A percentile compares a stretch with the other conserved stretches of the same genome.
Evolutionary conservation across 805 yeast genomes (phyloP).

Genomic region (Candida easanensis): DNA sequence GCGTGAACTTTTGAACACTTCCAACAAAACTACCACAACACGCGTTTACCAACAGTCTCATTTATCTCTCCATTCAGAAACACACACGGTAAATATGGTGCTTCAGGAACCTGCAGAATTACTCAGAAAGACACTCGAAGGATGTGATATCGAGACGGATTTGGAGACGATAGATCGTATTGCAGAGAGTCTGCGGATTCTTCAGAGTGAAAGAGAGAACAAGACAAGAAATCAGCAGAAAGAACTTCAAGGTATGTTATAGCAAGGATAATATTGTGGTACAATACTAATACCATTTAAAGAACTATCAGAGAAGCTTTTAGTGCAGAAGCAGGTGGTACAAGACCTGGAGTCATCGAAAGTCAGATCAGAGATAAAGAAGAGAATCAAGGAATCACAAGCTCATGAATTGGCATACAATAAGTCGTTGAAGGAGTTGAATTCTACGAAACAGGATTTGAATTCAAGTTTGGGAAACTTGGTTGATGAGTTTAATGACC

Average conservation of each 20-base stretch:
- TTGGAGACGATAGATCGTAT: conserved; percentile 43
- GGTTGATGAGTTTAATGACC: conserved; percentile 32
- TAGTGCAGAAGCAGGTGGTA: conserved; percentile 17
- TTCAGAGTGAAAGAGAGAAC: conserved; percentile 31
- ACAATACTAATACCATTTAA: background rate
- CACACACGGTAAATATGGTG: conserved; percentile 5
- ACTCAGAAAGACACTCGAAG: conserved; percentile 41
- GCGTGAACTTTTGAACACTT: background rate
- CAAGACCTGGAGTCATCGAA: conserved; percentile 29
- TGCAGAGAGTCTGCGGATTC: conserved; percentile 34
- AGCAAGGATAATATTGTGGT: background rate
- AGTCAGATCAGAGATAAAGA: conserved; percentile 29
- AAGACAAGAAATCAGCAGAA: conserved; percentile 22
- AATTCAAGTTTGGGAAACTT: conserved; percentile 37
- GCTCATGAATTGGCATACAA: conserved; percentile 49
- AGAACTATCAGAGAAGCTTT: conserved; percentile 18
- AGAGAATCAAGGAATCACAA: conserved; percentile 36
- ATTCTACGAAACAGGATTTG: conserved; percentile 39
- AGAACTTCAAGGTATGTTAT: conserved; percentile 17
- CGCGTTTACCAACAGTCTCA: background rate
- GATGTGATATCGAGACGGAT: conserved; percentile 52
- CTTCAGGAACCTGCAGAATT: conserved; percentile 25
- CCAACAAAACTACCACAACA: background rate
- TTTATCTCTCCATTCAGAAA: too few species aligned
- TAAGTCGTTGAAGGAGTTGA: conserved; percentile 49